Base-by-base conservation (phyloP, 495 filamentous ascomycete species). In the Lepidopterella palustris region DNA sequence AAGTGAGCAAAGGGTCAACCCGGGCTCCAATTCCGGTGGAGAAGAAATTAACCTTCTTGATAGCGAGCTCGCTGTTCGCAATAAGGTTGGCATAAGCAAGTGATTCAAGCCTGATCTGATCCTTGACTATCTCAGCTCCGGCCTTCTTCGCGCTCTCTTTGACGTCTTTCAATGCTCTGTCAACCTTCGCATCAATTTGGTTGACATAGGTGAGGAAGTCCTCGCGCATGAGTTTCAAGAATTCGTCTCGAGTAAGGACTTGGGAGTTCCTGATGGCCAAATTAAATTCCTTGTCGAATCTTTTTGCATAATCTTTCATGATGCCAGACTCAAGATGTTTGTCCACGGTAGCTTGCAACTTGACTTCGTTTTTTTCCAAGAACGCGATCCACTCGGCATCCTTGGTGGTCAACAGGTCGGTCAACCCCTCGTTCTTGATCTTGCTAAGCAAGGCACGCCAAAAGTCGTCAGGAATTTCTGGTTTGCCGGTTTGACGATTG, bases 361-460 rank as follows among this genome's bases (percentile, higher is more conserved):
- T 50, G 4, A 5, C 6, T 5, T 23, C 21, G 25, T 64, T 65
- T 15, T 63, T 64, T 18, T 67, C 55, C 11, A 71, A 32, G 54
- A 64, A 61, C 3, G 59, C 29, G 45, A 21, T 29, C 62, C 62
- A 64, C 5, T 53, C 45, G 5, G 6, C 4, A 15, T 57, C 59
- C n/a, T 21, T 45, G 9, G 18, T 15, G 31, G 53, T 20, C 21
- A 18, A 20, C 3, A 10, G 50, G 28, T 47, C 35, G 11, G 10
- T 28, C 23, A 73, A 55, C 24, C 74, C 71, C 18, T 58, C 55
- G 47, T 63, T 23, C 39, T 65, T 49, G 72, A 72, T 10, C 61
- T 57, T 60, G 62, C 57, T 57, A 68, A 69, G 70, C 20, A 85
- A 61, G 3, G 81, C 81, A 48, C 76, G 70, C 81, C 79, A 85